These are phyloP conservation scores for Pulveroboletus sp. DNA, from an alignment of 768 basidiomycete genomes.

Conservation along the genomic window DNA sequence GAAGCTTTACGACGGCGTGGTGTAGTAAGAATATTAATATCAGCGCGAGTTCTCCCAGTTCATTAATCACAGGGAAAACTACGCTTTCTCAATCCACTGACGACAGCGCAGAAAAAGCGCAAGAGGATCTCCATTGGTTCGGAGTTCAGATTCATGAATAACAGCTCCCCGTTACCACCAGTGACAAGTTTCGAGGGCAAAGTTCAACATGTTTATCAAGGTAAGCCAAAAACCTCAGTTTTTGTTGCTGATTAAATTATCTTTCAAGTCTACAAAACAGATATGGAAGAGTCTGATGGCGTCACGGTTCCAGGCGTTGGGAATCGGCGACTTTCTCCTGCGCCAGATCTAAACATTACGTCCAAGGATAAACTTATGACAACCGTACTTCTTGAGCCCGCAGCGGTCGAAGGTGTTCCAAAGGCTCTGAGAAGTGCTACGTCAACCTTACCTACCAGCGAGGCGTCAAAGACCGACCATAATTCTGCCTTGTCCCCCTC, in stretches of 20 bases:
- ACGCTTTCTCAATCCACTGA: constrained; percentile 22
- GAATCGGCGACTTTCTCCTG: background rate
- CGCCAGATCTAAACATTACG: background rate
- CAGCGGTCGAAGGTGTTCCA: background rate
- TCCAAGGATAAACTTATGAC: background rate
- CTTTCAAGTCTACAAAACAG: constrained; percentile 28
- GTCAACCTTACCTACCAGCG: background rate
- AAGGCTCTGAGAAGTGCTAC: background rate
- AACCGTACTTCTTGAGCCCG: background rate
- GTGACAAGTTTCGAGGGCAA: constrained; percentile 32
- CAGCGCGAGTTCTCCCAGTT: background rate
- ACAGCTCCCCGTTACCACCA: constrained; percentile 22
- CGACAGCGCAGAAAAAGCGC: constrained; percentile 11
- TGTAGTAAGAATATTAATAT: constrained; percentile 37
- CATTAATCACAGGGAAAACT: constrained; percentile 27
- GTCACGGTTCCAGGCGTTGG: background rate
- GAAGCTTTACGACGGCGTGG: constrained; percentile 42
- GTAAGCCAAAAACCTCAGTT: constrained; percentile 11
- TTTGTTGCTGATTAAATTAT: background rate
- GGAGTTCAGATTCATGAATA: constrained; percentile 19
- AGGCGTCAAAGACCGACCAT: background rate
- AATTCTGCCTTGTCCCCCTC: background rate
- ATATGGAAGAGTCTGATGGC: constrained; percentile 16
- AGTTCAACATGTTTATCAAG: constrained; percentile 29
- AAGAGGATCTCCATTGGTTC: constrained; percentile 28